Evolutionary conservation across 2,329 filamentous ascomycete species (phyloP), one percentile per base, ranked within the genome.

Genomic region (Cladophialophora psammophila): DNA sequence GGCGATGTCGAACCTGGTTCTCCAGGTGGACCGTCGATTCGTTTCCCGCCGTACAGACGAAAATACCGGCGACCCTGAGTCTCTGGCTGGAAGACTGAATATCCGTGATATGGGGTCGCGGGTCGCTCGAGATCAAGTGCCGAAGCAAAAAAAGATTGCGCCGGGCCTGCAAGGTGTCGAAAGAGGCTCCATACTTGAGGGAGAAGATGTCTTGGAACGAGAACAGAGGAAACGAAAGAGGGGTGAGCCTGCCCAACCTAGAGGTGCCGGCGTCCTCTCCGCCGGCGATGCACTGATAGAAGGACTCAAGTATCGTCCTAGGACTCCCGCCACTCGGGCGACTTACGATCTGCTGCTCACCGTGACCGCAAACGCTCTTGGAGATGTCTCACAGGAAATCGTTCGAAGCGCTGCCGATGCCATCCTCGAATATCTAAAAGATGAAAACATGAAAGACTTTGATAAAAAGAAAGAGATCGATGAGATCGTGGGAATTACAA

Each of bases 1-100:
- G 89, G 93, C 92, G 80, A 98, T 99, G 95, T 99, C 95, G 84
- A 99, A 99, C 89, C 91, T 99, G 93, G 95, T 99, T 78, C 92
- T 99, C 88, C 95, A 99, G 91, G 94, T 93, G 84, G 95, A 99
- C 85, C 91, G 94, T 83, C 91, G 95, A 75, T 98, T 99, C 79
- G 91, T 96, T 75, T 93, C 93, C 71, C 90, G 95, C 79, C 90
- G 93, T 75, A 93, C 90, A 74, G 94, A 99, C 81, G 96, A 99
- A 83, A 90, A 93, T 71, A 98, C 94, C 60, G 95, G 95, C 75
- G 95, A 99, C 79, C 96, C 95, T 60, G 95, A 99, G 83, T 99
- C 96, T 65, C 88, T 99, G 66, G 96, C 95, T 65, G 95, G 95
- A 63, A 91, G 94, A 74, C 90, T 99, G 78, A 94, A 91, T 73